Percentiles rank a stretch among this genome's conserved stretches.
phyloP scores from a whole-genome alignment of 345 rosid genomes.

The Linum usitatissimum region DNA sequence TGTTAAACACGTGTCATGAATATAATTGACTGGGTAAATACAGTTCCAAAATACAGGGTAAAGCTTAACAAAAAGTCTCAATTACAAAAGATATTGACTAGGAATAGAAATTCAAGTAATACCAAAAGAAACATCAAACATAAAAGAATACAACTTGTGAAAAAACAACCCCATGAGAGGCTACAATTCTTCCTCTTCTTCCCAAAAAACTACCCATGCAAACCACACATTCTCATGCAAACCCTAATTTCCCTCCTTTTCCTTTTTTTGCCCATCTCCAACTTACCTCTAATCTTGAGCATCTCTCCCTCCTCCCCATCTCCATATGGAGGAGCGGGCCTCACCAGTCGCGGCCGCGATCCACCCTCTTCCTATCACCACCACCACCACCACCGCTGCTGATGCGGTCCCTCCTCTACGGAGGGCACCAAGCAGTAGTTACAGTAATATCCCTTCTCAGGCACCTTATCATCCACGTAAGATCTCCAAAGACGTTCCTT shows the following conservation, averaged over 20 bases:
- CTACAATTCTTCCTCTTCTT: background rate
- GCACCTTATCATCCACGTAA: background rate
- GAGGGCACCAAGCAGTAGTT: background rate
- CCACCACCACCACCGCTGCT: slow-evolving; percentile 6
- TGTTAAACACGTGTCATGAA: too few relatives aligned
- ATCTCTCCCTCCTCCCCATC: slow-evolving; percentile 30
- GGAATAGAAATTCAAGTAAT: background rate
- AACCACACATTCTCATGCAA: background rate
- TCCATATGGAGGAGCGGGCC: slow-evolving; percentile 54
- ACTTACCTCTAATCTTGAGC: slow-evolving; percentile 3
- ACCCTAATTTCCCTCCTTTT: background rate
- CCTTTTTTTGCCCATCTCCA: background rate
- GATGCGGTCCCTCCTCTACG: background rate
- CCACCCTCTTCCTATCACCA: slow-evolving; percentile 15
- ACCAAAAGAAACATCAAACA: background rate
- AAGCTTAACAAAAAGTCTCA: too few relatives aligned
- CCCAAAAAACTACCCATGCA: background rate
- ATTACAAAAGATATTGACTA: background rate
- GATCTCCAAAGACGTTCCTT: background rate
- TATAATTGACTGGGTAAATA: background rate
- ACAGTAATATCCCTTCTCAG: background rate
- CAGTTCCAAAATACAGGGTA: background rate
- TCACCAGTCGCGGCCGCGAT: slow-evolving; percentile 17
- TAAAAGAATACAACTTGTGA: too few relatives aligned
- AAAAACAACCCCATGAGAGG: background rate